Evolutionary conservation across 2,329 filamentous ascomycete species (phyloP).

Genomic region (Laburnicola sp.): DNA sequence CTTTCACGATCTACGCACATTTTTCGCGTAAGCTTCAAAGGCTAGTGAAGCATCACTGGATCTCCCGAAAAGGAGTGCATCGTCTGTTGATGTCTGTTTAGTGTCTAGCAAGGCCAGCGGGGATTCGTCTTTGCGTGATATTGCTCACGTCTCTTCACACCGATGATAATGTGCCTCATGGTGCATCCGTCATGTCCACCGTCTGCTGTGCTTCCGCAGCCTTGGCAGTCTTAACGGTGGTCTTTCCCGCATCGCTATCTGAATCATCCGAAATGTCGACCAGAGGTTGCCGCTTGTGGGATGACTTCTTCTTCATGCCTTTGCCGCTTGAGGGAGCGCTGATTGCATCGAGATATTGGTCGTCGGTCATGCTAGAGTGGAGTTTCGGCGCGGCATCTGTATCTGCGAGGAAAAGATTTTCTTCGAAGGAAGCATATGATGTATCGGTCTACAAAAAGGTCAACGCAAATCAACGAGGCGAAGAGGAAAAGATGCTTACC

Average conservation of each 20-base stretch:
- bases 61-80: too few species aligned
- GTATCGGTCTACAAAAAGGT: conserved; percentile 55
- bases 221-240: conserved; percentile 1
- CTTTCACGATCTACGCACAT: too few species aligned
- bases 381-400: conserved; percentile 52
- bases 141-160: too few species aligned
- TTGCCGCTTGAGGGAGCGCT: conserved; percentile 55
- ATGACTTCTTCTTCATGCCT: conserved; percentile 45
- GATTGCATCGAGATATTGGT: conserved; percentile 65
- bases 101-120: too few species aligned
- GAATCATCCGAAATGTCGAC: conserved; percentile 41
- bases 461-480: conserved; percentile 1
- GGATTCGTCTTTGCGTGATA: too few species aligned
- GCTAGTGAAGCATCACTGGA: too few species aligned
- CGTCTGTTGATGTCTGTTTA: too few species aligned
- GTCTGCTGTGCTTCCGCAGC: conserved; percentile 12
- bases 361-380: conserved; percentile 58
- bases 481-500: conserved; percentile 38
- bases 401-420: conserved; percentile 65
- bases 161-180: too few species aligned
- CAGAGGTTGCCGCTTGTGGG: conserved; percentile 28
- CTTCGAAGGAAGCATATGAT: conserved; percentile 75
- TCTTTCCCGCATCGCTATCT: conserved; percentile 26
- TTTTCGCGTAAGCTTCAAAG: too few species aligned
- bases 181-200: too few species aligned